Evolutionary conservation across 148 eudicot species (phyloP).

Genomic region (Rhododendron kiyosumense): DNA sequence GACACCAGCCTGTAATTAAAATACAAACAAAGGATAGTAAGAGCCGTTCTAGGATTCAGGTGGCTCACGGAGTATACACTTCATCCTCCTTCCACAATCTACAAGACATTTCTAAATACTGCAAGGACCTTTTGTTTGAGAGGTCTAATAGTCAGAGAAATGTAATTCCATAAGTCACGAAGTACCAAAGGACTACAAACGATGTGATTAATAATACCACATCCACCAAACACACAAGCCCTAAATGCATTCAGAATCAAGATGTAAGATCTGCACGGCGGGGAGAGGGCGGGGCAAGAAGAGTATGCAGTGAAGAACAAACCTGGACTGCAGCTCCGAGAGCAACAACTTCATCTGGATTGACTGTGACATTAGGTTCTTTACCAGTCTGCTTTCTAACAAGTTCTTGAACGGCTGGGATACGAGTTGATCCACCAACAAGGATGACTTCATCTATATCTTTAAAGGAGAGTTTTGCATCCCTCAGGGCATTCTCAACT

Average conservation of each 20-base stretch:
- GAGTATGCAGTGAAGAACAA: background rate
- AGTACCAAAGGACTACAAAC: background rate
- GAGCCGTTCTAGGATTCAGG: background rate
- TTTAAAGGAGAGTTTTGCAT: slow-evolving; percentile 75
- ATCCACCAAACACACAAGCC: background rate
- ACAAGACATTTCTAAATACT: too few relatives aligned
- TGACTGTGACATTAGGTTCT: slow-evolving; percentile 91
- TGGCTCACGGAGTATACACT: background rate
- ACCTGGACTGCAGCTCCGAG: slow-evolving; percentile 99
- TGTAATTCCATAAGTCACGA: background rate
- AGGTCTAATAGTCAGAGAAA: background rate
- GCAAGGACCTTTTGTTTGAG: background rate
- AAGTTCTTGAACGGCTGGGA: slow-evolving; percentile 87
- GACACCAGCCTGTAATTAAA: slow-evolving; percentile 36
- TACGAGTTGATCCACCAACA: slow-evolving; percentile 95
- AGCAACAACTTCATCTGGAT: slow-evolving; percentile 98
- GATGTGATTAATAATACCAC: background rate
- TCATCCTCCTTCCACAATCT: too few relatives aligned
- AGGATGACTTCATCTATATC: slow-evolving; percentile 94
- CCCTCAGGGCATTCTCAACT: slow-evolving; percentile 68
- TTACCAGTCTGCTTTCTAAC: slow-evolving; percentile 82
- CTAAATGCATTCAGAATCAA: background rate
- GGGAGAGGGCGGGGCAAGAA: background rate
- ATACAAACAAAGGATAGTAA: background rate
- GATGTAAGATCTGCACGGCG: background rate